A percentile compares a stretch with the other conserved stretches of the same genome.
Conservation (phyloP, 495 filamentous ascomycete genomes). For the Neurospora africana region DNA sequence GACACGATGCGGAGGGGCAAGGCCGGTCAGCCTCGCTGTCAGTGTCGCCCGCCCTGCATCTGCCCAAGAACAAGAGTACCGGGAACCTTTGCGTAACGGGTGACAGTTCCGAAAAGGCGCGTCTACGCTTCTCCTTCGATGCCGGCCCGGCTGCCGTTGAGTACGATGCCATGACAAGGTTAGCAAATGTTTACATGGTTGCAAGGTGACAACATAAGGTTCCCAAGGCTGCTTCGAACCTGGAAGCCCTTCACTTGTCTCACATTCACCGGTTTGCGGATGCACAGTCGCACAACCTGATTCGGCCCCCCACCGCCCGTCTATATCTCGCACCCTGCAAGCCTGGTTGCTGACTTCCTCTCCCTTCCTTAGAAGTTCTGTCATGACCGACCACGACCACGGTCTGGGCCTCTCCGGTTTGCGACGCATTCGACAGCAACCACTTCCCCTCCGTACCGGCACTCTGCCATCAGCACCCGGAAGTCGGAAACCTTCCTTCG, state of each 20-base stretch:
- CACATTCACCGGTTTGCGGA: conserved; percentile 18
- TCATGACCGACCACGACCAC: conserved; percentile 49
- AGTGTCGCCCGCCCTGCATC: conserved; percentile 26
- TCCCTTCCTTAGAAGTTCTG: conserved; percentile 30
- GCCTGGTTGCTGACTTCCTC: conserved; percentile 17
- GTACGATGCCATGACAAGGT: conserved; percentile 45
- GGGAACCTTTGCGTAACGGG: conserved; percentile 44
- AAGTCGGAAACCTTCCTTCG: conserved; percentile 52
- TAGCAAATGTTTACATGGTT: conserved; percentile 7
- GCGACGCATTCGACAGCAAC: conserved; percentile 84
- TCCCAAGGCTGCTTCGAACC: neutral
- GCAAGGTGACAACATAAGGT: neutral
- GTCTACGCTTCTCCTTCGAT: conserved; percentile 48
- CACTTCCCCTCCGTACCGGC: conserved; percentile 48
- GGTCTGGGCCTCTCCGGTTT: conserved; percentile 62
- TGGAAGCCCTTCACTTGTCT: neutral
- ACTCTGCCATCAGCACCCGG: conserved; percentile 47
- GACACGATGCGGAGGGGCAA: conserved; percentile 26
- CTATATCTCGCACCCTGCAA: neutral
- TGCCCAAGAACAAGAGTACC: conserved; percentile 56
- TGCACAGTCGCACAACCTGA: conserved; percentile 17
- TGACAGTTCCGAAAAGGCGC: conserved; percentile 29
- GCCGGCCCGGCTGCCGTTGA: conserved; percentile 36
- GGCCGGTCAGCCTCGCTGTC: conserved; percentile 18
- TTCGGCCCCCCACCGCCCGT: neutral